Base-by-base conservation (phyloP, 2,329 filamentous ascomycete species). In the Pyrenophora graminea region DNA sequence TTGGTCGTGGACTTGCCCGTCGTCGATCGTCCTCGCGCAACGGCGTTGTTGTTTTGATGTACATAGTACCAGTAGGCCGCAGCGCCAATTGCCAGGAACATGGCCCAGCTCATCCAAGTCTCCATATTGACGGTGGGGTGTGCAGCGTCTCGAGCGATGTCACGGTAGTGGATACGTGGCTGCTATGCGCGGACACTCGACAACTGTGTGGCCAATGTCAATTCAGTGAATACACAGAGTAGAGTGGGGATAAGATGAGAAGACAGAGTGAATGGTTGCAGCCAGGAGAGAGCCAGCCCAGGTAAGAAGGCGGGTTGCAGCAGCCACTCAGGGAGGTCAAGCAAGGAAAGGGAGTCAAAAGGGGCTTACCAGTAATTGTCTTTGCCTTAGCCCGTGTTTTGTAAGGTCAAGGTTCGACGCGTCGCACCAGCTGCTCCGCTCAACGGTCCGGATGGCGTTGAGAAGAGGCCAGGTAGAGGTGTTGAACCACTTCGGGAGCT, bases 21-120 rank as follows among this genome's bases (percentile, higher is more conserved):
- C 15, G 64, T 62, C 2, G 68, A 59, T 17, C 68, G 66, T n/a
- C 70, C 70, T 41, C 68, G 61, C 25, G 58, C 48, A 19, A 56
- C 50, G 19, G 54, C 58, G 17, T 52, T 48, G 43, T 53, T 55
- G 52, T 64, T 67, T 45, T 66, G 62, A 41, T 53, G 39, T n/a
- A 34, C 63, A 55, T 62, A 65, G 58, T 72, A 72, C 41, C 57
- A 67, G 52, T 65, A 67, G 18, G 53, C 53, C 13, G 53, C 67
- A 23, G 59, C 69, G 33, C 51, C 56, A 42, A 72, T 55, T 57
- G 61, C 63, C 50, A 74, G 45, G 45, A 71, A 64, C 30, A 67
- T 51, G 23, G 58, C 62, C 71, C 71, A 74, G 55, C 61, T 72
- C 53, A 62, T 55, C 67, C 63, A 69, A 18, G 66, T 48, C 58